Evolutionary conservation across 106 monocot species (phyloP).

Genomic region (Acorus calamus): DNA sequence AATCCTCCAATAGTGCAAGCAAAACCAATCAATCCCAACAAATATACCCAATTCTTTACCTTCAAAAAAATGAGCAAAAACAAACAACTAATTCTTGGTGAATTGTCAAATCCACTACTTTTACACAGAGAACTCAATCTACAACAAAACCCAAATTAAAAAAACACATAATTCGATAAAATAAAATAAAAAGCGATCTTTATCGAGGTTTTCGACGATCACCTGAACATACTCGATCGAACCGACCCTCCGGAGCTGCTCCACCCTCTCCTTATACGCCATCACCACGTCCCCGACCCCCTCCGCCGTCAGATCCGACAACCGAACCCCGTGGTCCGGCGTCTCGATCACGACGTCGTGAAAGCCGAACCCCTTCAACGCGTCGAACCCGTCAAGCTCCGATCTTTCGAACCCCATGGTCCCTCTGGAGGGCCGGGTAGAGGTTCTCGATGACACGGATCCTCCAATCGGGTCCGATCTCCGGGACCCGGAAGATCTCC

Average conservation of each 20-base stretch:
- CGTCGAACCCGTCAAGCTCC: too few species aligned
- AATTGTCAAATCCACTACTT: too few species aligned
- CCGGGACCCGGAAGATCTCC: conserved; percentile 75
- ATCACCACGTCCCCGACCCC: not conserved
- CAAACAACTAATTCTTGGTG: too few species aligned
- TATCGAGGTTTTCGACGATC: not conserved
- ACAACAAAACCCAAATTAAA: too few species aligned
- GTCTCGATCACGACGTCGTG: conserved; percentile 97
- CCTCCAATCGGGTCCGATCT: conserved; percentile 35
- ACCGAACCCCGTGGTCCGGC: conserved; percentile 43
- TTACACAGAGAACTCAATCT: too few species aligned
- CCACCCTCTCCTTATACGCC: too few species aligned
- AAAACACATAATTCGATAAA: too few species aligned
- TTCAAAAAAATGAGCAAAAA: too few species aligned
- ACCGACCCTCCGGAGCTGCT: conserved; percentile 38
- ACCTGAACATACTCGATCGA: conserved; percentile 86
- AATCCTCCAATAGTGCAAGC: too few species aligned
- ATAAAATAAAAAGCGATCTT: too few species aligned
- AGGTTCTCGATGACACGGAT: conserved; percentile 90
- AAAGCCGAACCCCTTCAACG: conserved; percentile 62
- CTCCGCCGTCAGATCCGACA: conserved; percentile 34
- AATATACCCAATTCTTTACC: too few species aligned
- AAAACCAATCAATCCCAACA: too few species aligned
- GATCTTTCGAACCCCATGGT: conserved; percentile 15
- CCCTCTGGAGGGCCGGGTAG: conserved; percentile 76